phyloP scores from a whole-genome alignment of 2,329 filamentous ascomycete genomes.

The Scytalidium lignicola region DNA sequence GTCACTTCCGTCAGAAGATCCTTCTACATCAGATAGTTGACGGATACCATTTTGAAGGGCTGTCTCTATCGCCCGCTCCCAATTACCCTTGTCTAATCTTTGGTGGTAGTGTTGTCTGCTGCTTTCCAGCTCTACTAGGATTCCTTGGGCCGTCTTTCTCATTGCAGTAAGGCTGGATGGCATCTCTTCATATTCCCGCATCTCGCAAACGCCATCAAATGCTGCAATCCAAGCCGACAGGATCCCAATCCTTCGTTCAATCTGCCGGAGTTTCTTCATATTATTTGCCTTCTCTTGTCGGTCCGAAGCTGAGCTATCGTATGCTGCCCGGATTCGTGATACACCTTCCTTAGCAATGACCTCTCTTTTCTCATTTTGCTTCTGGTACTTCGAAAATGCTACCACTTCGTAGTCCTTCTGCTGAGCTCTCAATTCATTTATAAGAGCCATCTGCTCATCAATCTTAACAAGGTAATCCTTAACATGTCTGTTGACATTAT shows the following conservation, averaged over 20 bases:
- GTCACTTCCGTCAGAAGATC: constrained; percentile 61
- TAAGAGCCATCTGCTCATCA: constrained; percentile 94
- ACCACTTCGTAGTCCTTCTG: constrained; percentile 81
- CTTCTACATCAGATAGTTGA: constrained; percentile 70
- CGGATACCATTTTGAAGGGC: constrained; percentile 80
- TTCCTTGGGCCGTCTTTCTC: constrained; percentile 82
- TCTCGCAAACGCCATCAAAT: constrained; percentile 78
- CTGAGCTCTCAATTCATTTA: constrained; percentile 90
- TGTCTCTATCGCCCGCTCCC: constrained; percentile 83
- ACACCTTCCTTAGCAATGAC: constrained; percentile 71
- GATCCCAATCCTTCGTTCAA: constrained; percentile 79
- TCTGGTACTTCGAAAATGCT: constrained; percentile 84
- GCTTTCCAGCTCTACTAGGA: constrained; percentile 81
- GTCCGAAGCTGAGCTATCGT: constrained; percentile 72
- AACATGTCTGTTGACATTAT: constrained; percentile 97
- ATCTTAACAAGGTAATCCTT: constrained; percentile 99
- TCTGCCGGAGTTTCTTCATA: constrained; percentile 76
- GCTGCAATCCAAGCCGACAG: constrained; percentile 91
- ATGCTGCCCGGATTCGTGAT: constrained; percentile 72
- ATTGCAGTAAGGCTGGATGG: constrained; percentile 67
- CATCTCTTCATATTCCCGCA: constrained; percentile 63
- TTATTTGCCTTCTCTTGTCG: constrained; percentile 72
- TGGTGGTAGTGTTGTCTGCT: constrained; percentile 90
- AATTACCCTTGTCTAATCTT: constrained; percentile 71
- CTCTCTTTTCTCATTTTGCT: constrained; percentile 82